Percentiles rank a stretch among this genome's conserved stretches.
Conservation (phyloP, 2,329 filamentous ascomycete species). For the Fusarium armeniacum region DNA sequence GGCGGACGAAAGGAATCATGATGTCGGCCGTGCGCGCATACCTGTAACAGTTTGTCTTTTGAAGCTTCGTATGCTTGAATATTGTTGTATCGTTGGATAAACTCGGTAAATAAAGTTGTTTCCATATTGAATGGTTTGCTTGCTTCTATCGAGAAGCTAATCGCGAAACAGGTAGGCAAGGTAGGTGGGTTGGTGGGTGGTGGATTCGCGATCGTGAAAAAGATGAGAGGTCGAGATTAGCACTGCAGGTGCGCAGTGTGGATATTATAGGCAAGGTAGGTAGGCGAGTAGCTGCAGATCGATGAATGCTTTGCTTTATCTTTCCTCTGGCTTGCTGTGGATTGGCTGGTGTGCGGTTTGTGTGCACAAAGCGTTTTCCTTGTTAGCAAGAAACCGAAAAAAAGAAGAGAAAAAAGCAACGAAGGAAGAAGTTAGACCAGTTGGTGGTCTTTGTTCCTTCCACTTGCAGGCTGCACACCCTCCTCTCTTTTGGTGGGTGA, state of each 20-base stretch:
- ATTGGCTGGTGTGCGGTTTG: conserved; percentile 8
- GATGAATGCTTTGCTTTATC: conserved; percentile 13
- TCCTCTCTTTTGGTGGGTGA: conserved; percentile 31
- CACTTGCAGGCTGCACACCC: conserved; percentile 38
- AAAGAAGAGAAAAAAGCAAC: neutral
- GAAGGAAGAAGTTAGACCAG: conserved; percentile 16
- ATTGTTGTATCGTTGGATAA: conserved; percentile 62
- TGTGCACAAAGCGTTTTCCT: conserved; percentile 14
- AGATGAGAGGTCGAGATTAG: conserved; percentile 10
- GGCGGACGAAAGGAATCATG: conserved; percentile 19
- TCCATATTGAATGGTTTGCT: conserved; percentile 44
- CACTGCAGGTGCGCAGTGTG: conserved; percentile 30
- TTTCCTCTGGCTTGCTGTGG: conserved; percentile 4
- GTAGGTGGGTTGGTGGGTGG: conserved; percentile 1
- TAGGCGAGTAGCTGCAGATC: conserved; percentile 21
- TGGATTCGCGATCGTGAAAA: conserved; percentile 13
- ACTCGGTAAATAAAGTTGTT: conserved; percentile 57
- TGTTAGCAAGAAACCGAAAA: conserved; percentile 4
- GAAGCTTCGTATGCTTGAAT: conserved; percentile 59
- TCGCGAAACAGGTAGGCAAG: conserved; percentile 10
- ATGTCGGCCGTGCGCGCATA: conserved; percentile 45
- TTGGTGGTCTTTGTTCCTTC: conserved; percentile 32
- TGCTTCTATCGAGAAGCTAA: conserved; percentile 13
- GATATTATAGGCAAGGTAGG: conserved; percentile 13
- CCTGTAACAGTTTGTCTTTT: conserved; percentile 64